A percentile compares a stretch with the other conserved stretches of the same genome.
These are phyloP conservation scores for Hemerocallis citrina DNA, from an alignment of 106 monocot species.

Conservation along the genomic window DNA sequence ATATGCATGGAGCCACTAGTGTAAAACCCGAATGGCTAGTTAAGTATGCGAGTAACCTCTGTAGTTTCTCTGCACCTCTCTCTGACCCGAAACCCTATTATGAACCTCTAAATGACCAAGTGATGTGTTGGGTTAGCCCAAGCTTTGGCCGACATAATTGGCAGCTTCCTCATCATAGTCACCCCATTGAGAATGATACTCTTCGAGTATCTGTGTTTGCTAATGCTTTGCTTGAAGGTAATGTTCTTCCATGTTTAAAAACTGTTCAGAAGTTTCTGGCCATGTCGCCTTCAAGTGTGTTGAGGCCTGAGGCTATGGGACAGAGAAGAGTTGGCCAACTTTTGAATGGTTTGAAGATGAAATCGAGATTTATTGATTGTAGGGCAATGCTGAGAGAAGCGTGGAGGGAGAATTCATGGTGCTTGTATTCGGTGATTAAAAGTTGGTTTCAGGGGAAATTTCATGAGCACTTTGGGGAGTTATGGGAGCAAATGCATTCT, in stretches of 20 bases:
- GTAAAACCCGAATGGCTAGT: slow-evolving; percentile 87
- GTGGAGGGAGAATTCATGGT: slow-evolving; percentile 52
- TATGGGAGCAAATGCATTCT: slow-evolving; percentile 61
- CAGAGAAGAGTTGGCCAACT: slow-evolving; percentile 77
- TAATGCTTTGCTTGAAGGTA: slow-evolving; percentile 73
- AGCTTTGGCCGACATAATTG: slow-evolving; percentile 82
- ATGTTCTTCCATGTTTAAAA: slow-evolving; percentile 76
- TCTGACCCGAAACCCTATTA: slow-evolving; percentile 75
- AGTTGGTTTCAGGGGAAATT: slow-evolving; percentile 72
- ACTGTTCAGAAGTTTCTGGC: slow-evolving; percentile 35
- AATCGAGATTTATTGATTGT: slow-evolving; percentile 43
- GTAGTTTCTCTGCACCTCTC: slow-evolving; percentile 74
- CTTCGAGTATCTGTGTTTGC: slow-evolving; percentile 62
- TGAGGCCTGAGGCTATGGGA: slow-evolving; percentile 53
- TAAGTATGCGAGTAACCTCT: slow-evolving; percentile 58
- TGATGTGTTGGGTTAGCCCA: slow-evolving; percentile 78
- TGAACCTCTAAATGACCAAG: slow-evolving; percentile 57
- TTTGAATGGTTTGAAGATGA: slow-evolving; percentile 42
- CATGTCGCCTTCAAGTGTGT: slow-evolving; percentile 44
- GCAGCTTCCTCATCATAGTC: slow-evolving; percentile 67
- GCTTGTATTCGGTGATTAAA: slow-evolving; percentile 41
- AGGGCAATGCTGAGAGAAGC: slow-evolving; percentile 44
- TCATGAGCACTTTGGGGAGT: slow-evolving; percentile 27
- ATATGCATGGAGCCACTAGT: slow-evolving; percentile 86
- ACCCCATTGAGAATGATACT: slow-evolving; percentile 41